These are phyloP conservation scores for Urostyla sp. DNA, from an alignment of 73 alveolate species.

Conservation along the genomic window DNA sequence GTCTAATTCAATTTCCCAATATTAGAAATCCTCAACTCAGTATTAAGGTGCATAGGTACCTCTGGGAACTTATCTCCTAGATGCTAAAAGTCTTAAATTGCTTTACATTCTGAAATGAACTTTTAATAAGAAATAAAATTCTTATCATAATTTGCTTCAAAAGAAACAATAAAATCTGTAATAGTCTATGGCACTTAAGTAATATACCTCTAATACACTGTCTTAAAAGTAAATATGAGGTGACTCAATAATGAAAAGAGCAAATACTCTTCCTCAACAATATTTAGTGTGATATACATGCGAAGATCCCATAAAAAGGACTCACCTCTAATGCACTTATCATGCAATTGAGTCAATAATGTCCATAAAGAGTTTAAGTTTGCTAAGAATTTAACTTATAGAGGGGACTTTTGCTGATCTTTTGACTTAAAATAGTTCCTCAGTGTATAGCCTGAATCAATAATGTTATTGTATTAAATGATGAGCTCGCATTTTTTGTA, in stretches of 20 bases:
- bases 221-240: slow-evolving; percentile 23
- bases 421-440: slow-evolving; percentile 2
- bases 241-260: slow-evolving; percentile 2
- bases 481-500: not conserved
- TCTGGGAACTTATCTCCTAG: not conserved
- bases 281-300: not conserved
- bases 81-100: not conserved
- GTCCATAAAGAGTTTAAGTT: slow-evolving; percentile 1
- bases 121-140: not conserved
- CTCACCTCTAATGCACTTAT: not conserved
- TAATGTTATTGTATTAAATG: slow-evolving; percentile 16
- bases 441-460: slow-evolving; percentile 19
- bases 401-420: not conserved
- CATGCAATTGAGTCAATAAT: not conserved
- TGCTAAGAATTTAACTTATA: slow-evolving; percentile 2
- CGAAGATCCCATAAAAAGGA: not conserved
- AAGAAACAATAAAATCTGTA: not conserved
- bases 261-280: slow-evolving; percentile 35
- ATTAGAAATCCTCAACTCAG: slow-evolving; percentile 25
- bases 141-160: slow-evolving; percentile 7
- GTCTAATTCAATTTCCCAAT: slow-evolving; percentile 3
- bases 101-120: not conserved
- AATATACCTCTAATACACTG: slow-evolving; percentile 17
- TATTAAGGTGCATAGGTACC: not conserved
- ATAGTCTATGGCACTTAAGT: slow-evolving; percentile 4